Base-by-base conservation (phyloP, 345 rosid species). In the Hibiscus syriacus region DNA sequence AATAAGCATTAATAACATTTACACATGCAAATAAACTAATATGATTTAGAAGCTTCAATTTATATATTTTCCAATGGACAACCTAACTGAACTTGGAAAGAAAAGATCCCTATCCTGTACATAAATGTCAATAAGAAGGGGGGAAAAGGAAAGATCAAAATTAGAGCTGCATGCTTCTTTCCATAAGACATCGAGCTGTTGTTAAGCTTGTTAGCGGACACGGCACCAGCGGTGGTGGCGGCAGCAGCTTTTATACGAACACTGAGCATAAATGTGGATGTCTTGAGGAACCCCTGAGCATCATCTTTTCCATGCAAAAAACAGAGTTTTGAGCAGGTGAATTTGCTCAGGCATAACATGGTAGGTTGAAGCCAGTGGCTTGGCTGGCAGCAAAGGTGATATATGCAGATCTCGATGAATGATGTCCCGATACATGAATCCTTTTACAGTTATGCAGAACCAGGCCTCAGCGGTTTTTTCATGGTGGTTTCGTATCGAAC, bases 91-190 rank as follows among this genome's bases (percentile, higher is more conserved):
- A 22, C 69, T 46, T 52, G 55, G 49, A 20, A 73, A 64, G 64
- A 58, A 10, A 2, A 70, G 25, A 73, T 32, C 36, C 46, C 16
- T 65, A 34, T 68, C 53, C 76, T 77, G 55, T 76, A 77, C 80
- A 60, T 76, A 77, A 77, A 77, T 17, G 67, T 63, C 45, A n/a
- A 25, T 19, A 64, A 68, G 2, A 29, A 29, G 4, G n/a, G n/a
- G 54, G 48, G 13, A 41, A 19, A 60, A 45, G n/a, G 14, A 25
- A 17, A 2, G 27, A 19, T 2, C 46, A 71, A 66, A 68, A 57
- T 55, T 65, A 71, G 69, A 73, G 68, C 41, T 23, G 48, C 67
- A 54, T 55, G 66, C 46, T 20, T 61, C 36, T n/a, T 50, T 25
- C 25, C 64, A 70, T 10, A n/a, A 23, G 49, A 52, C 20, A 55